Evolutionary conservation across 306 rosid species (phyloP).

Genomic region (Prunus fruticosa): DNA sequence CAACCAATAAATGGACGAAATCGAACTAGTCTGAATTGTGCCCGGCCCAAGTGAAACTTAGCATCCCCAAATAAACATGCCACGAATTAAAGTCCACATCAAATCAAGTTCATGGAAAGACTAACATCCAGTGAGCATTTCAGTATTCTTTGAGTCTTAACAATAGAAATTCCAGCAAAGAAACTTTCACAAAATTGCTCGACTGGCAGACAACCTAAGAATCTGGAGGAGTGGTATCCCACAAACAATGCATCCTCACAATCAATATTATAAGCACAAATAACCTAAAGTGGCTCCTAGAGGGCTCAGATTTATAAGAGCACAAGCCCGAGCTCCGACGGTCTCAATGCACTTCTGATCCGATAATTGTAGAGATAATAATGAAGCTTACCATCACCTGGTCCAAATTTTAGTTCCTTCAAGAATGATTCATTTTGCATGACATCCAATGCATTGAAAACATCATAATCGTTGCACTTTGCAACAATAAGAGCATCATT

Average conservation of each 20-base stretch:
- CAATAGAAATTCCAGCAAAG: neutral
- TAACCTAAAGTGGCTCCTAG: slow-evolving; percentile 10
- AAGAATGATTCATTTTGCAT: slow-evolving; percentile 59
- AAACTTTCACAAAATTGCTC: neutral
- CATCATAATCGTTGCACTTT: slow-evolving; percentile 49
- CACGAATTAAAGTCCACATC: too few species aligned
- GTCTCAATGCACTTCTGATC: slow-evolving; percentile 40
- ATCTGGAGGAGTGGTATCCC: slow-evolving; percentile 20
- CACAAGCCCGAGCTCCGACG: slow-evolving; percentile 68
- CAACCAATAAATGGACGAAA: too few species aligned
- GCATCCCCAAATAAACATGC: too few species aligned
- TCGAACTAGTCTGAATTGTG: too few species aligned
- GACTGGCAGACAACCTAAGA: slow-evolving; percentile 14
- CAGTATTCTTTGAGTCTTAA: neutral
- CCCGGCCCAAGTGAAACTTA: too few species aligned
- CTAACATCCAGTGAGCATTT: neutral
- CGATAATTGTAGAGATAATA: slow-evolving; percentile 66
- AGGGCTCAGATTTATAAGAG: slow-evolving; percentile 41
- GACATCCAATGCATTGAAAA: slow-evolving; percentile 71
- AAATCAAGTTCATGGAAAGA: too few species aligned
- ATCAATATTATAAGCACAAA: slow-evolving; percentile 18
- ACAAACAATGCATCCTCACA: slow-evolving; percentile 24
- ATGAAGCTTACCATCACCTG: slow-evolving; percentile 68
- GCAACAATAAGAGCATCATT: slow-evolving; percentile 64
- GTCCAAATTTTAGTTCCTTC: slow-evolving; percentile 67